Conservation (phyloP, 2,329 filamentous ascomycete species). For the Teratosphaeria destructans region DNA sequence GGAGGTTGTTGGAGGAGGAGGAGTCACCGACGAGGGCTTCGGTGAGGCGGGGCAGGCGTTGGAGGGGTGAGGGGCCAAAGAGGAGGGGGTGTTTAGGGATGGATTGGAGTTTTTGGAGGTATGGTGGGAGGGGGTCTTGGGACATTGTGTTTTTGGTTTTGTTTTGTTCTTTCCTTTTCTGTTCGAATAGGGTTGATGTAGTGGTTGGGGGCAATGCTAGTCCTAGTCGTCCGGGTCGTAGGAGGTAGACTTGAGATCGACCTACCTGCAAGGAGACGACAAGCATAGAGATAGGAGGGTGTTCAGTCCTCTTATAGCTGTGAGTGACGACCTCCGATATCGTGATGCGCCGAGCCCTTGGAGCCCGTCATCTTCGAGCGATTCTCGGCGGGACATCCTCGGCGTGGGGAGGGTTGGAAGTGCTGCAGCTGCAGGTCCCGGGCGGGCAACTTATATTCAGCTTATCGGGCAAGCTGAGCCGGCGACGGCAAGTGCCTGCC, state of each 20-base stretch:
- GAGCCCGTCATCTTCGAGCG: not conserved
- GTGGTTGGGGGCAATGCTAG: not conserved
- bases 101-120: conserved; percentile 14
- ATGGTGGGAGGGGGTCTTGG: conserved; percentile 5
- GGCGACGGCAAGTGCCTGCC: not conserved
- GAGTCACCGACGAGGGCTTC: conserved; percentile 34
- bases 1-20: conserved; percentile 41
- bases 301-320: not conserved
- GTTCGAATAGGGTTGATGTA: not conserved
- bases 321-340: not conserved
- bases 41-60: conserved; percentile 55
- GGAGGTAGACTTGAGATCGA: not conserved
- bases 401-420: not conserved
- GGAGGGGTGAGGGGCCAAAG: conserved; percentile 59
- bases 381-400: not conserved
- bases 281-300: too few relatives aligned
- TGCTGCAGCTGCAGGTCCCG: not conserved
- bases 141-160: not conserved
- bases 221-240: too few relatives aligned
- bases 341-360: not conserved
- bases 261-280: too few relatives aligned
- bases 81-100: conserved; percentile 54
- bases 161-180: not conserved
- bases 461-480: not conserved
- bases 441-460: not conserved